Evolutionary conservation across 2,329 filamentous ascomycete genomes (phyloP).

Genomic region (Epichloe glyceriae): DNA sequence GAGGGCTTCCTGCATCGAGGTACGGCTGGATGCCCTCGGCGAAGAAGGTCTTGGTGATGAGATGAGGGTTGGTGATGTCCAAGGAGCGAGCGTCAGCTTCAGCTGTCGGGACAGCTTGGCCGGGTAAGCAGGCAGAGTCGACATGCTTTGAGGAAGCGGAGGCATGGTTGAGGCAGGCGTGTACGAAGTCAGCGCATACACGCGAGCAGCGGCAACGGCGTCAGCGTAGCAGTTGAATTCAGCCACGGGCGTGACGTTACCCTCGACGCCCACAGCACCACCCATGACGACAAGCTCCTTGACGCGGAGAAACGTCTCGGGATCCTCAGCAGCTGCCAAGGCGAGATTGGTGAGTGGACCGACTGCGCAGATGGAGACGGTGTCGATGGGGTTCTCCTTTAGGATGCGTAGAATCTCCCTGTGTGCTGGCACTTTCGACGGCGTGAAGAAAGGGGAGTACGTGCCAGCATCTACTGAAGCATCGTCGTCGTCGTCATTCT

Average conservation of each 20-base stretch:
- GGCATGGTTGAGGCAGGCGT: slow-evolving; percentile 72
- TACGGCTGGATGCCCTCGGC: slow-evolving; percentile 39
- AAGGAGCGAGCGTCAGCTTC: slow-evolving; percentile 58
- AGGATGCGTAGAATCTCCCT: slow-evolving; percentile 83
- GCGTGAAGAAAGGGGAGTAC: slow-evolving; percentile 53
- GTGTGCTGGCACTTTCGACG: slow-evolving; percentile 62
- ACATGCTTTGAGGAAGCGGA: slow-evolving; percentile 38
- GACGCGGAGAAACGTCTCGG: slow-evolving; percentile 74
- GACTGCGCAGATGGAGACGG: slow-evolving; percentile 79
- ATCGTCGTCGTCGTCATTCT: slow-evolving; percentile 12
- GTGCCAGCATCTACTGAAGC: slow-evolving; percentile 27
- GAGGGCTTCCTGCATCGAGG: slow-evolving; percentile 50
- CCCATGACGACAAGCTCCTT: slow-evolving; percentile 96
- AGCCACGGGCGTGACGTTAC: slow-evolving; percentile 74
- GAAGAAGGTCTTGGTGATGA: slow-evolving; percentile 50
- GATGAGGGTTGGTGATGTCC: slow-evolving; percentile 63
- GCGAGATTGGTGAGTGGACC: slow-evolving; percentile 92
- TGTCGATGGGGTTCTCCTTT: slow-evolving; percentile 66
- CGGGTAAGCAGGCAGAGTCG: slow-evolving; percentile 49
- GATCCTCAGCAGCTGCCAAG: slow-evolving; percentile 74
- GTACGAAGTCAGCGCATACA: slow-evolving; percentile 65
- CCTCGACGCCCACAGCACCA: slow-evolving; percentile 63
- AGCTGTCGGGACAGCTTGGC: slow-evolving; percentile 47
- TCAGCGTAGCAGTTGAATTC: slow-evolving; percentile 98
- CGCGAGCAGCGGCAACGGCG: slow-evolving; percentile 59